phyloP scores from a whole-genome alignment of 2,329 filamentous ascomycete genomes.

The Microascus cirrosus region DNA sequence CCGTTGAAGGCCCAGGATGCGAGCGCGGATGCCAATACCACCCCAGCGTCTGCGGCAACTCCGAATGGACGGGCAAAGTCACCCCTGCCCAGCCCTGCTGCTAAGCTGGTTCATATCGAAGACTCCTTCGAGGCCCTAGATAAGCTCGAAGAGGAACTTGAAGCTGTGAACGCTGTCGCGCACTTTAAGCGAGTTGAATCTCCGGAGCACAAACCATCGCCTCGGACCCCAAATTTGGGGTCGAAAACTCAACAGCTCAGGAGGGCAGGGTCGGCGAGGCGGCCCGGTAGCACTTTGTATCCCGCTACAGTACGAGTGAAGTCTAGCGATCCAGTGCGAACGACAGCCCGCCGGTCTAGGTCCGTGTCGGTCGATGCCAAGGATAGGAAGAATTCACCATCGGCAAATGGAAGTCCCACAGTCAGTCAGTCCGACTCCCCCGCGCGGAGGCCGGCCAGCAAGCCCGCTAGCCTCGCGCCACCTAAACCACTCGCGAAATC shows the following conservation, averaged over 20 bases:
- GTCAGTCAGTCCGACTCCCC: constrained; percentile 11
- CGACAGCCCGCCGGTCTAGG: constrained; percentile 28
- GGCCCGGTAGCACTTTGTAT: constrained; percentile 18
- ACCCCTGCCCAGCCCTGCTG: neutral
- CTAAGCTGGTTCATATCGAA: constrained; percentile 30
- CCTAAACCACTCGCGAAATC: constrained; percentile 38
- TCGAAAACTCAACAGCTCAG: neutral
- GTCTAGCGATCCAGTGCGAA: constrained; percentile 20
- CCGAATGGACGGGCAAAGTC: constrained; percentile 2
- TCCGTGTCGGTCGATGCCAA: constrained; percentile 13
- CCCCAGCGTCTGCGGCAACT: neutral
- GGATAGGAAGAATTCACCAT: neutral
- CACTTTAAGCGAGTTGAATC: constrained; percentile 20
- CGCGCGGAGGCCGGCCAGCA: constrained; percentile 14
- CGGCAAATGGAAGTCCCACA: constrained; percentile 10
- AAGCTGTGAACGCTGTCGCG: constrained; percentile 34
- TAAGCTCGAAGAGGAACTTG: constrained; percentile 48
- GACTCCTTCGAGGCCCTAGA: constrained; percentile 54
- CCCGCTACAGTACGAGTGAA: constrained; percentile 30
- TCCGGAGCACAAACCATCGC: constrained; percentile 9
- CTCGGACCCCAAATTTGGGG: neutral
- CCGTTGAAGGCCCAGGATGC: neutral
- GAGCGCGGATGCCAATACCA: neutral
- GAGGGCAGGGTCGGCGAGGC: constrained; percentile 10
- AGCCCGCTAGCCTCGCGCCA: constrained; percentile 29